Evolutionary conservation across 2,329 filamentous ascomycete species (phyloP), one percentile per base, ranked within the genome.

Genomic region (Anisogramma anomala): DNA sequence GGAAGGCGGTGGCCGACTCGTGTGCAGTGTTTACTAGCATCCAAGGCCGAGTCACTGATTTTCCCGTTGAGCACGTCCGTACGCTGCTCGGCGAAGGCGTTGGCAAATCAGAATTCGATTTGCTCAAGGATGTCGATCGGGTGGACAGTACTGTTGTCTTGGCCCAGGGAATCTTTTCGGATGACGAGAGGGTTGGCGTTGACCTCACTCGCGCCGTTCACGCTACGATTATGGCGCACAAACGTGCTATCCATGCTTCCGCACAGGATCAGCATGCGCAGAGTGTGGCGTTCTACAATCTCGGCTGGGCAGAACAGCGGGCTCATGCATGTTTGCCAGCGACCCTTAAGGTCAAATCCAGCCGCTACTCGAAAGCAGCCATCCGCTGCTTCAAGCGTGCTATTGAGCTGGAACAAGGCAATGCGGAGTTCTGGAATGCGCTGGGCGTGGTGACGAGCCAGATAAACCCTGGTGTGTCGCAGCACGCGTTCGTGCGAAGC

Each of bases 401-500:
- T 1, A 98, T 98, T 49, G 91, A 96, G 61, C 70, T 95, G 1
- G 93, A 98, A 60, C 84, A 88, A 6, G 84, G 87, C 38, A 98
- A 96, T 55, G 69, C 85, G 0, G 89, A 96, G 51, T 96, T 96
- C 59, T 98, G 91, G 91, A 96, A 96, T 55, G 82, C 91, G 0
- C 71, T 98, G 3, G 91, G 89, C 36, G 85, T 96, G 3, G 86
- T 84, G 19, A 95, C 91, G 2, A 88, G 85, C 48, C 77, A 77
- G 33, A 71, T 95, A 50, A 95, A 84, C 54, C 82, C 88, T 0
- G 79, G 82, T 42, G 84, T 98, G 2, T 79, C 91, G 0, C 91
- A 98, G 58, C 93, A 98, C 58, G 79, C 91, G 0, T 89, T 98
- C 52, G 82, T 94, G 10, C 74, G 93, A 51, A 94, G 88, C 50